A percentile compares a stretch with the other conserved stretches of the same genome.
Conservation (phyloP, 495 filamentous ascomycete species). For the Immersiella caudata region DNA sequence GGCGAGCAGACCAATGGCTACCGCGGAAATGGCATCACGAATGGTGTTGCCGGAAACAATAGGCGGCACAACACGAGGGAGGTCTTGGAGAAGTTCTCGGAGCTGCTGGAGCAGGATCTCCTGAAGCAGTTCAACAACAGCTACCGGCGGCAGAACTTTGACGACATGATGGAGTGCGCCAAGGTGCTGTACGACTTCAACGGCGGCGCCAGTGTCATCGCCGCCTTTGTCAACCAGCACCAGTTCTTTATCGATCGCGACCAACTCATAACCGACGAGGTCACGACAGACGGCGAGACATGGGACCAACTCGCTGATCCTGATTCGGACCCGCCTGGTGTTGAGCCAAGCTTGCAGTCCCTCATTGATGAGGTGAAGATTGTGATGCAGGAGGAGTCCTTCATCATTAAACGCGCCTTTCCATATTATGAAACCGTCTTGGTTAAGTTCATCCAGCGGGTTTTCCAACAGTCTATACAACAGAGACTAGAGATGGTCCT, state of each 20-base stretch:
- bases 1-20: slow-evolving; percentile 58
- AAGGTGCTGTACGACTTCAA: slow-evolving; percentile 95
- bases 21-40: slow-evolving; percentile 58
- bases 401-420: slow-evolving; percentile 93
- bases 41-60: slow-evolving; percentile 45
- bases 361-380: slow-evolving; percentile 91
- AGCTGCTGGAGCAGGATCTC: slow-evolving; percentile 92
- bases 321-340: slow-evolving; percentile 84
- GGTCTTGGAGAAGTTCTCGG: slow-evolving; percentile 94
- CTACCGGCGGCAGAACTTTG: slow-evolving; percentile 89
- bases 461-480: slow-evolving; percentile 98
- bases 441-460: slow-evolving; percentile 85
- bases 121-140: slow-evolving; percentile 96
- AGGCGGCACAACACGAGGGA: slow-evolving; percentile 72
- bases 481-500: slow-evolving; percentile 95
- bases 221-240: slow-evolving; percentile 96
- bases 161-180: slow-evolving; percentile 94
- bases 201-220: slow-evolving; percentile 90
- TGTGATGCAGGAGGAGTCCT: slow-evolving; percentile 95
- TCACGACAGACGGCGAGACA: slow-evolving; percentile 75
- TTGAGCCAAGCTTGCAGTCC: slow-evolving; percentile 89
- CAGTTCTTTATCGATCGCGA: slow-evolving; percentile 96
- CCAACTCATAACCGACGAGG: slow-evolving; percentile 88
- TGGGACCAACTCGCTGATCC: slow-evolving; percentile 94
- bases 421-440: slow-evolving; percentile 95